Evolutionary conservation across 768 basidiomycete genomes (phyloP), one percentile per base, ranked within the genome.

Genomic region (Mycena olivaceomarginata): DNA sequence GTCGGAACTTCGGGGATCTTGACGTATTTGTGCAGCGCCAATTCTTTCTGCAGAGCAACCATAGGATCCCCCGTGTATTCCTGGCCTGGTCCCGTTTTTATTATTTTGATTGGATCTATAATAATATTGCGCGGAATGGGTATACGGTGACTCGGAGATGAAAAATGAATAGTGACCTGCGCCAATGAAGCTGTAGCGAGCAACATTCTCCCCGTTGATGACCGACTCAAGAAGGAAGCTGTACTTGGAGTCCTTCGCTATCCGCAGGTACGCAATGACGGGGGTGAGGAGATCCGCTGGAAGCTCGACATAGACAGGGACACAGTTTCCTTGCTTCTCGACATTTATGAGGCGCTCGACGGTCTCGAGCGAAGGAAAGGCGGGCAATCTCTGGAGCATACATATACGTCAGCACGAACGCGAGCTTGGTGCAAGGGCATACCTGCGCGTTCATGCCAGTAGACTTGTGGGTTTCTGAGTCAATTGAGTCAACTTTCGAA

Each of bases 271-370:
- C 9, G 98, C 98, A 88, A 97, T 95, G 83, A 97, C 97, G 85
- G 98, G 98, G 37, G 98, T 99, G 77, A 99, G 91, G 77, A 99
- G 93, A 84, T 99, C 98, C 62, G 97, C 98, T 31, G 98, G 97
- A 5, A 99, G 90, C 82, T 98, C 94, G 70, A 98, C 92, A 86
- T 92, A 99, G 79, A 99, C 91, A 25, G 98, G 98, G 46, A 99
- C 92, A 82, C 96, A 96, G 83, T 99, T 99, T 83, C 97, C 97
- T 72, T 88, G 90, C 85, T 96, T 95, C 84, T 97, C 94, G 59
- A 92, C 90, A 67, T 95, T 87, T 73, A 98, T 93, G 75, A 97
- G 90, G 78, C 91, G 90, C 85, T 96, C 94, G 67, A 97, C 91
- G 37, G 89, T 89, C n/a, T 92, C 90, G 45, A 97, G 89, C 22